Evolutionary conservation across 495 filamentous ascomycete species (phyloP).

Genomic region (Pseudomonodictys pantanalensis): DNA sequence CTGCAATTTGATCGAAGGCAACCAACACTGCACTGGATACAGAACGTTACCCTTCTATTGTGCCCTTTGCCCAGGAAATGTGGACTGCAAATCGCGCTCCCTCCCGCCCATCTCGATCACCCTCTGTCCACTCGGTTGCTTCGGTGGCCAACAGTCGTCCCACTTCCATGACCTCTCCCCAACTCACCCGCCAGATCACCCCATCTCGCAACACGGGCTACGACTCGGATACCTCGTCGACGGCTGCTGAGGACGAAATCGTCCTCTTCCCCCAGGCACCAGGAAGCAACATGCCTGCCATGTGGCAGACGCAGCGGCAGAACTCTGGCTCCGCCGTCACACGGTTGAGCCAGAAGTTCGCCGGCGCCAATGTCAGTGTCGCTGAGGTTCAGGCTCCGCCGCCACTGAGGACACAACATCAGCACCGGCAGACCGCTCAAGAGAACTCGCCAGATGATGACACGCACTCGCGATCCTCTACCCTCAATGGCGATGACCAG

Average conservation of each 20-base stretch:
- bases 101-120: slow-evolving; percentile 11
- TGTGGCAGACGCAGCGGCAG: slow-evolving; percentile 20
- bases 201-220: slow-evolving; percentile 11
- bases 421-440: background rate
- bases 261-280: slow-evolving; percentile 16
- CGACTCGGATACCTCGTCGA: slow-evolving; percentile 24
- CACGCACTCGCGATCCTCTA: slow-evolving; percentile 26
- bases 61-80: slow-evolving; percentile 19
- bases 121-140: slow-evolving; percentile 17
- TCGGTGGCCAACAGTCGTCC: slow-evolving; percentile 17
- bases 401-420: slow-evolving; percentile 4
- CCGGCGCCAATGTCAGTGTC: background rate
- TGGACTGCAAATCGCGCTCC: slow-evolving; percentile 24
- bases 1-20: too few relatives aligned
- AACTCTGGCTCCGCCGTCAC: slow-evolving; percentile 12
- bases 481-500: slow-evolving; percentile 25
- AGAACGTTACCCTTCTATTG: slow-evolving; percentile 2
- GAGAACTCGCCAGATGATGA: slow-evolving; percentile 28
- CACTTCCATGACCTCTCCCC: slow-evolving; percentile 19
- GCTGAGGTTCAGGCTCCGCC: slow-evolving; percentile 14
- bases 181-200: slow-evolving; percentile 5
- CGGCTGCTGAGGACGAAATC: slow-evolving; percentile 20
- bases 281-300: slow-evolving; percentile 16
- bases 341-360: slow-evolving; percentile 24
- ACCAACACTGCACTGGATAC: too few relatives aligned